Evolutionary conservation across 306 rosid species (phyloP).

Genomic region (Prunus mume): DNA sequence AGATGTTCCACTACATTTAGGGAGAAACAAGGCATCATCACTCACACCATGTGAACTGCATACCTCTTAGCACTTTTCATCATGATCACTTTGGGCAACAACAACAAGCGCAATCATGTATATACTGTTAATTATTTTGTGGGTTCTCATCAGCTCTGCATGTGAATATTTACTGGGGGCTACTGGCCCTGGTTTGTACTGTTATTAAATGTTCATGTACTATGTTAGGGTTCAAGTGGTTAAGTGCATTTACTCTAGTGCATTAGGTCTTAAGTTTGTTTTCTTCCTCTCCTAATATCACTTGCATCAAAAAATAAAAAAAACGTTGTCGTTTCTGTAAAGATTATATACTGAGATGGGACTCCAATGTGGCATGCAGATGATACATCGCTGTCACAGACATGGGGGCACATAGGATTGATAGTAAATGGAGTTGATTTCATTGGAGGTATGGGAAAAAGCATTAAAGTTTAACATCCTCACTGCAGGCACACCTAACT

Average conservation of each 20-base stretch:
- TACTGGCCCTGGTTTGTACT: too few species aligned
- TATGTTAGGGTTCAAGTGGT: rapidly evolving
- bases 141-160: not conserved
- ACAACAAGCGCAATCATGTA: not conserved
- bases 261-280: too few species aligned
- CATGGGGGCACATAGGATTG: not conserved
- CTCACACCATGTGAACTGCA: slow-evolving; percentile 2
- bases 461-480: not conserved
- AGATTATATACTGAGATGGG: not conserved
- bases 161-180: not conserved
- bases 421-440: not conserved
- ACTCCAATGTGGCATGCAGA: not conserved
- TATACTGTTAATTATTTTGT: not conserved
- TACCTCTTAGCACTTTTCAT: not conserved
- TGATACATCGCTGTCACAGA: not conserved
- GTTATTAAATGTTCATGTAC: too few species aligned
- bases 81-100: not conserved
- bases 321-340: not conserved
- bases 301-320: not conserved
- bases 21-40: slow-evolving; percentile 4
- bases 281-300: too few species aligned
- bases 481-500: not conserved
- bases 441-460: not conserved
- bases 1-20: not conserved
- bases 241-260: too few species aligned